Conservation (phyloP, 352 stramenopile genomes). For the Pseudoperonospora humuli region DNA sequence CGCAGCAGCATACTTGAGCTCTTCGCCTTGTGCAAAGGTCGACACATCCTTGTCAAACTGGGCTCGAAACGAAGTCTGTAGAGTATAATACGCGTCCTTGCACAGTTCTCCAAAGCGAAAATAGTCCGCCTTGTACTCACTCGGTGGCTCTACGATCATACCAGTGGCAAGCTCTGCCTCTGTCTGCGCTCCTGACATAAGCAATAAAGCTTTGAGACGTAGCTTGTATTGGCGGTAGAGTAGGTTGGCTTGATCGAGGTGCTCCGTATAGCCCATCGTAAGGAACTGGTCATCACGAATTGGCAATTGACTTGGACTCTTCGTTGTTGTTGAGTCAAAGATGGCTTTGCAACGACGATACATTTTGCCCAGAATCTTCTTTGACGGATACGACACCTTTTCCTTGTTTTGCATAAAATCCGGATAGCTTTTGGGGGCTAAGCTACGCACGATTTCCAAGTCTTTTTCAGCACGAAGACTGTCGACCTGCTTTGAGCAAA, state of each 20-base stretch:
- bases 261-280: conserved; percentile 38
- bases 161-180: conserved; percentile 69
- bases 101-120: conserved; percentile 71
- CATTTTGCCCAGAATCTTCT: conserved; percentile 67
- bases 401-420: conserved; percentile 78
- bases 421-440: conserved; percentile 52
- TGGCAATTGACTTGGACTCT: conserved; percentile 27
- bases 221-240: conserved; percentile 70
- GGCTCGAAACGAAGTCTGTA: conserved; percentile 36
- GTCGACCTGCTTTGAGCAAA: conserved; percentile 71
- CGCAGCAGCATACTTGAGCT: conserved; percentile 42
- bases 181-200: conserved; percentile 50
- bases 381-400: conserved; percentile 55
- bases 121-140: conserved; percentile 59
- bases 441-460: conserved; percentile 38
- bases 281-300: conserved; percentile 47
- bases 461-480: conserved; percentile 51
- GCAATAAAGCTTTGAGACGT: conserved; percentile 36
- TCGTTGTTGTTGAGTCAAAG: conserved; percentile 33
- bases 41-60: conserved; percentile 37
- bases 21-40: conserved; percentile 11
- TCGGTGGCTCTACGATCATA: conserved; percentile 57
- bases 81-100: conserved; percentile 49
- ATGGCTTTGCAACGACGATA: conserved; percentile 58
- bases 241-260: conserved; percentile 27